Evolutionary conservation across 2,329 filamentous ascomycete genomes (phyloP).

Genomic region (Cryphonectria naterciae): DNA sequence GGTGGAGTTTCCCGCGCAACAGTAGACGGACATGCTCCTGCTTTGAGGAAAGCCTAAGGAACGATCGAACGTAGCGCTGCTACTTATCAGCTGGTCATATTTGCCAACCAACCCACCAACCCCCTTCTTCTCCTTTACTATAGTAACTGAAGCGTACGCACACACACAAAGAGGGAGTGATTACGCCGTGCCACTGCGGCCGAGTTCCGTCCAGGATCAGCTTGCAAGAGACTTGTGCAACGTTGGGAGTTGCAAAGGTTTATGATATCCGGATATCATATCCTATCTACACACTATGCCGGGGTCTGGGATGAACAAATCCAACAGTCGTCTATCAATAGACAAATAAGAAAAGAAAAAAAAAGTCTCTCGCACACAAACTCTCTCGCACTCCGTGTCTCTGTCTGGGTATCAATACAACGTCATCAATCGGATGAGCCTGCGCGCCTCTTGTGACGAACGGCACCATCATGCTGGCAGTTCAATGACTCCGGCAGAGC

Average conservation of each 20-base stretch:
- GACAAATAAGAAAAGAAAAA: background rate
- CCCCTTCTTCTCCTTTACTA: background rate
- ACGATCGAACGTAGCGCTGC: background rate
- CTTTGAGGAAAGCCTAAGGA: slow-evolving; percentile 6
- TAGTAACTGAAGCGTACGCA: background rate
- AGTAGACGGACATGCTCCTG: slow-evolving; percentile 3
- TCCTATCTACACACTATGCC: background rate
- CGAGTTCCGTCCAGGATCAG: background rate
- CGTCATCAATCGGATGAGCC: background rate
- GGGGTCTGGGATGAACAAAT: background rate
- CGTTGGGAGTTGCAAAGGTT: background rate
- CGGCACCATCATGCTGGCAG: background rate
- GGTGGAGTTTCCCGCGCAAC: background rate
- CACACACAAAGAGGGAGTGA: too few relatives aligned
- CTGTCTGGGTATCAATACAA: slow-evolving; percentile 3
- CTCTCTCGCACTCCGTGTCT: background rate
- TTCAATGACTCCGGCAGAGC: background rate
- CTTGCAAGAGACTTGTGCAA: background rate
- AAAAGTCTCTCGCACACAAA: too few relatives aligned
- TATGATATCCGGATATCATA: background rate
- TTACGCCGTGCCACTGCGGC: background rate
- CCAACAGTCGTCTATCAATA: background rate
- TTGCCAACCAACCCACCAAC: background rate
- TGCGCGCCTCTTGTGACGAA: background rate
- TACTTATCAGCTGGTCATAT: background rate